A percentile compares a stretch with the other conserved stretches of the same genome.
These are phyloP conservation scores for Aureobasidium leucospermi DNA, from an alignment of 2,329 filamentous ascomycete species.

Conservation along the genomic window DNA sequence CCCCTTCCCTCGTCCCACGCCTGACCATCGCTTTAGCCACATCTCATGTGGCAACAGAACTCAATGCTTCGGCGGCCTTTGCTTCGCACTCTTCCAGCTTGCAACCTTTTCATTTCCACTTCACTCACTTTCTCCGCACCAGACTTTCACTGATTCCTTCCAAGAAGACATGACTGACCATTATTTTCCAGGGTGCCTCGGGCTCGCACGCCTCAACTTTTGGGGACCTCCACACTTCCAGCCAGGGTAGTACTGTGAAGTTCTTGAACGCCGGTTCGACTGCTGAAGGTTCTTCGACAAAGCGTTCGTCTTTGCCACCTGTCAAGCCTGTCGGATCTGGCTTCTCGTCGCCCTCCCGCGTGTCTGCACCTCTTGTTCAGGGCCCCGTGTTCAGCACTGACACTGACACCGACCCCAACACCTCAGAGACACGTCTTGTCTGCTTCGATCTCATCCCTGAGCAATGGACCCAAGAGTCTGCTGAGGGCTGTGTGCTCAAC, in stretches of 20 bases:
- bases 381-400: conserved; percentile 8
- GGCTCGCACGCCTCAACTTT: background rate
- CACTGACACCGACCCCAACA: conserved; percentile 4
- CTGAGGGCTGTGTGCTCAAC: background rate
- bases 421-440: background rate
- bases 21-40: no score
- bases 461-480: background rate
- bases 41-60: no score
- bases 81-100: no score
- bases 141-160: no score
- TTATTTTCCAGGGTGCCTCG: background rate
- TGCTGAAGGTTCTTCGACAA: background rate
- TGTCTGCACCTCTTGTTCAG: background rate
- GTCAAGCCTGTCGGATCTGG: conserved; percentile 4
- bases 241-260: background rate
- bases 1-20: no score
- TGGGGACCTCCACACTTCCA: background rate
- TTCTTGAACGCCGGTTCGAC: background rate
- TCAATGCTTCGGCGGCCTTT: no score
- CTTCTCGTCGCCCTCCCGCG: background rate
- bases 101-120: no score
- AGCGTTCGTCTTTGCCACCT: background rate
- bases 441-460: background rate
- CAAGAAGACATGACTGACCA: background rate
- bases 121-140: no score